These are phyloP conservation scores for Aphanomyces astaci DNA, from an alignment of 352 stramenopile genomes.

Conservation along the genomic window DNA sequence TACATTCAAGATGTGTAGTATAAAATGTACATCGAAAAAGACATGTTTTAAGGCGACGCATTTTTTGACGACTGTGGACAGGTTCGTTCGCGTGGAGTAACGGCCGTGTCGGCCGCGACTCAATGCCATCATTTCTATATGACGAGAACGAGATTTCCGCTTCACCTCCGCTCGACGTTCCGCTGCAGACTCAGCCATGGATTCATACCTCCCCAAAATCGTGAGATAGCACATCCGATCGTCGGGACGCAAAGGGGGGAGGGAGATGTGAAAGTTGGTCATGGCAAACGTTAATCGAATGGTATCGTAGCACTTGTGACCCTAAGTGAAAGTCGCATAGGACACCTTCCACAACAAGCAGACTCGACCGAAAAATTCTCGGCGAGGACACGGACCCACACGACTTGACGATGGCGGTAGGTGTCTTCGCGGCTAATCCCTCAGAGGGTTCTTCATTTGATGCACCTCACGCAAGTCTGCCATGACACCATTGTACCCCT, in stretches of 20 bases:
- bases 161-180: too few relatives aligned
- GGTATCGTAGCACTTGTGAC: not conserved
- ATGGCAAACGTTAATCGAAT: not conserved
- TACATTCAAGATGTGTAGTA: too few relatives aligned
- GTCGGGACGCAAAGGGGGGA: not conserved
- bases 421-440: not conserved
- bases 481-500: not conserved
- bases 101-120: too few relatives aligned
- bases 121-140: too few relatives aligned
- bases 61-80: too few relatives aligned
- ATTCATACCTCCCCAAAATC: too few relatives aligned
- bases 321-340: not conserved
- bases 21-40: too few relatives aligned
- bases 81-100: too few relatives aligned
- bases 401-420: not conserved
- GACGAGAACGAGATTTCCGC: too few relatives aligned
- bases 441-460: not conserved
- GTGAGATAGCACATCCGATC: too few relatives aligned
- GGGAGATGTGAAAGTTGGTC: not conserved
- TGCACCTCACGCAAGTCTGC: not conserved
- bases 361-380: constrained; percentile 9
- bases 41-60: too few relatives aligned
- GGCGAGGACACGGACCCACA: not conserved
- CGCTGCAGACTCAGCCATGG: too few relatives aligned
- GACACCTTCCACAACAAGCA: not conserved